Evolutionary conservation across 2,329 filamentous ascomycete genomes (phyloP), one percentile per base, ranked within the genome.

Genomic region (Lojkania enalia): DNA sequence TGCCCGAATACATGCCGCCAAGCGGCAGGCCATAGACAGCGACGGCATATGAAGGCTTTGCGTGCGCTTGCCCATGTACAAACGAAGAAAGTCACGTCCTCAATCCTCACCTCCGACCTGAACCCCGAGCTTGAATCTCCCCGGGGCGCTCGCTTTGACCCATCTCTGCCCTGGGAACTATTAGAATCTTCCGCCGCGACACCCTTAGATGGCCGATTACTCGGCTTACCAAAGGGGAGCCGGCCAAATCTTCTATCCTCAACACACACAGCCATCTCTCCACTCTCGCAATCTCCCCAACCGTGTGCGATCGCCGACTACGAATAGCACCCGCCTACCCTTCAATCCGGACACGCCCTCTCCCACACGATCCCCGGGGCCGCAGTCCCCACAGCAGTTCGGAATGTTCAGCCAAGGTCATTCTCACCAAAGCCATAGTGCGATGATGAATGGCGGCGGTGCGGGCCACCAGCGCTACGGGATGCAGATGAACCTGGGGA

Each of bases 341-440:
- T 73, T 74, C 54, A 67, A 63, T 58, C 51, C 69, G 57, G 74
- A 81, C 57, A 80, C 78, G 1, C 78, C 79, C 40, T 83, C 80
- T 12, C 80, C 80, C 48, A 77, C 79, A 50, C 77, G 78, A 60
- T 82, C 79, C 35, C 79, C 80, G 33, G 79, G 78, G 45, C 71
- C 73, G 20, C 70, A 76, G 58, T 76, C 75, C 53, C 74, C 75
- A 13, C 72, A 75, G 47, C 71, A 74, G 56, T 71, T 67, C 72
- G 78, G 78, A 69, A 90, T 90, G 87, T 90, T 86, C 77, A 83
- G 82, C 64, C 84, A 88, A 70, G 78, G 78, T 66, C 71, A 67
- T 48, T 73, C 76, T 45, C 84, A 87, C 67, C 84, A 85, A 73
- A 83, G 83, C 68, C 87, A 89, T 68, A 85, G 85, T 74, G 81